Evolutionary conservation across 2,329 filamentous ascomycete genomes (phyloP), one percentile per base, ranked within the genome.

Genomic region (Alternaria consortialis): DNA sequence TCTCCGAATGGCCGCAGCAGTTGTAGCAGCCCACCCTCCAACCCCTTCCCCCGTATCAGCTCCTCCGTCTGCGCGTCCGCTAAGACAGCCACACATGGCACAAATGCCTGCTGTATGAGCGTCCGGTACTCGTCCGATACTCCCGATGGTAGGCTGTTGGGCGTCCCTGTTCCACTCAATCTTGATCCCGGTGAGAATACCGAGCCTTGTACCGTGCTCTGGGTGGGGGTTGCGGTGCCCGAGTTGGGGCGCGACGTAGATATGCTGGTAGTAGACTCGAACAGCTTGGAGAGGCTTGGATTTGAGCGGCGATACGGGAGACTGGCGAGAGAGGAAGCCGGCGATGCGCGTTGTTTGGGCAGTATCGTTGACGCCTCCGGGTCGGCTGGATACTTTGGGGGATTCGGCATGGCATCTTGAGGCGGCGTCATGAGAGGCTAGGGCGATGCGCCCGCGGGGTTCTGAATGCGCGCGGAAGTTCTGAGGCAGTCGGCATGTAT

Each of bases 1-100:
- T 99, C 95, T 31, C 95, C 95, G 81, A 97, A 99, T 0, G 95
- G 94, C 52, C 94, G 85, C 57, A 99, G 81, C 25, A 99, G 82
- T 77, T 97, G 91, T 83, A 93, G 90, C 50, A 99, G 84, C 0
- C 94, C 94, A 44, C 88, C 86, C 39, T 87, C 83, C 67, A 98
- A 92, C 0, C 96, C 96, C 80, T 99, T 99, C 65, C 91, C 89
- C 60, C 84, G 85, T 56, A 93, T 85, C 60, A 99, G 80, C 58
- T 90, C 86, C 74, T 97, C 91, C 1, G 93, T 95, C 74, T 98
- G 94, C 15, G 86, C 82, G 13, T 94, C 97, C n/a, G 93, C 88
- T 69, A 94, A 90, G 29, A 99, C 87, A 7, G 91, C 92, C 46
- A 99, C 88, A 65, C 95, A 91, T 1, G 95, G 96, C 13, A 94